A percentile compares a stretch with the other conserved stretches of the same genome.
These are phyloP conservation scores for Macrocybe gigantea DNA, from an alignment of 768 basidiomycete genomes.

Conservation along the genomic window DNA sequence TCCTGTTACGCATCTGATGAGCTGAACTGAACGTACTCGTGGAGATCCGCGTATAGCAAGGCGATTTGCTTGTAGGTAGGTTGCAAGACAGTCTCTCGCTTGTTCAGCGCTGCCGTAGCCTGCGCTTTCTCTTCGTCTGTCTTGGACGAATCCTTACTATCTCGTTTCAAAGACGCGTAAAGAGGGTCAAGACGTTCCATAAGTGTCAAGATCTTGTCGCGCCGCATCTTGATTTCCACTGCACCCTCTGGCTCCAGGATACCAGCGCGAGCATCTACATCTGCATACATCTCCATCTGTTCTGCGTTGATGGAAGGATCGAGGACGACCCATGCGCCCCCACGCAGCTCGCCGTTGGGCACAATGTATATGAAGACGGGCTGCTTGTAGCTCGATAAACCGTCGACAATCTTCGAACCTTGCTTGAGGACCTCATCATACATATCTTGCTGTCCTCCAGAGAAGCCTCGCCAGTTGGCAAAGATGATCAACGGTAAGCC, in stretches of 20 bases:
- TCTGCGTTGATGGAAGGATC: slow-evolving; percentile 96
- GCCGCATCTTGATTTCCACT: slow-evolving; percentile 96
- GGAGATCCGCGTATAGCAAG: slow-evolving; percentile 91
- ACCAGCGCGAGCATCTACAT: slow-evolving; percentile 92
- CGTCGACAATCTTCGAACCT: slow-evolving; percentile 98
- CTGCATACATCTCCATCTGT: slow-evolving; percentile 99
- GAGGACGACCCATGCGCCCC: slow-evolving; percentile 98
- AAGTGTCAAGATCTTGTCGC: slow-evolving; percentile 81
- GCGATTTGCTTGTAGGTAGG: slow-evolving; percentile 95
- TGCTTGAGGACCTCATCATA: slow-evolving; percentile 97
- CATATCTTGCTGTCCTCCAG: slow-evolving; percentile 99
- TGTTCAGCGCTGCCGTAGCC: slow-evolving; percentile 62
- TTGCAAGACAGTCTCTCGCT: slow-evolving; percentile 73
- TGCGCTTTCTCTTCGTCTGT: slow-evolving; percentile 68
- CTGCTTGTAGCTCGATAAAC: slow-evolving; percentile 93
- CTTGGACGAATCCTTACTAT: slow-evolving; percentile 70
- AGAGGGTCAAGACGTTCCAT: slow-evolving; percentile 92
- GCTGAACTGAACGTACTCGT: slow-evolving; percentile 60
- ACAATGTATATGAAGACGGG: slow-evolving; percentile 98
- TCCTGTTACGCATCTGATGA: slow-evolving; percentile 2
- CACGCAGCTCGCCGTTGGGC: slow-evolving; percentile 96
- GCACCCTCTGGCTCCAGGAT: slow-evolving; percentile 96
- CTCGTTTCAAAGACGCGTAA: slow-evolving; percentile 76
- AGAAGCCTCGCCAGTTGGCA: slow-evolving; percentile 99
- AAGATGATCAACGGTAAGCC: slow-evolving; percentile 96